A percentile compares a stretch with the other conserved stretches of the same genome.
Conservation (phyloP, 176 grass and related monocot species). For the Carex scoparia region DNA sequence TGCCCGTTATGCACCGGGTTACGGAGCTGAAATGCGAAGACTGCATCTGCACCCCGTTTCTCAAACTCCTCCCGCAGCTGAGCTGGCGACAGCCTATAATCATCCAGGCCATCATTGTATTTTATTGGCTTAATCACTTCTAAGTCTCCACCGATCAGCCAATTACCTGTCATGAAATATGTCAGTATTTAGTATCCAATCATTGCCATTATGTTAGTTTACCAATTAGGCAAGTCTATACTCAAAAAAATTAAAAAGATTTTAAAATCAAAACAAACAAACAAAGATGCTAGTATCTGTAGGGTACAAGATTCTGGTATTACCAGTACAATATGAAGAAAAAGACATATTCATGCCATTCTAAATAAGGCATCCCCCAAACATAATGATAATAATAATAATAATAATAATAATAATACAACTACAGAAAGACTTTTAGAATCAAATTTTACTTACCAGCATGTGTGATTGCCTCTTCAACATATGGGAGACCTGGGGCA, state of each 20-base stretch:
- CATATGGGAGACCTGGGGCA: conserved; percentile 75
- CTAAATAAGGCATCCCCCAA: not conserved
- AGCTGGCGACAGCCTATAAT: conserved; percentile 81
- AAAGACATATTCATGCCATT: not conserved
- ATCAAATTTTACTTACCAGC: conserved; percentile 36
- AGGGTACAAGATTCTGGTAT: not conserved
- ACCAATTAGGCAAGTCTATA: not conserved
- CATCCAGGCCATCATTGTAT: conserved; percentile 92
- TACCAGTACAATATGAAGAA: not conserved
- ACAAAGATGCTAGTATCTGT: not conserved
- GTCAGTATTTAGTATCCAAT: not conserved
- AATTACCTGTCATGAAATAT: conserved; percentile 31
- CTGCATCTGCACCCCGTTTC: conserved; percentile 82
- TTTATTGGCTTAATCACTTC: conserved; percentile 97
- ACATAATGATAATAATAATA: not conserved
- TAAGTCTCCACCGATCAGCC: conserved; percentile 94
- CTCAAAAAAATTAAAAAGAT: not conserved
- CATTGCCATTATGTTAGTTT: not conserved
- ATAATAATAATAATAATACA: not conserved
- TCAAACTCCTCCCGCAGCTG: conserved; percentile 87
- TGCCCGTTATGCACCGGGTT: conserved; percentile 98
- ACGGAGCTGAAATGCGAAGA: conserved; percentile 98
- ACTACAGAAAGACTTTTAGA: not conserved
- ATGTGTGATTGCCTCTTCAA: conserved; percentile 72
- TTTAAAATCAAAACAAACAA: not conserved